phyloP scores from a whole-genome alignment of 805 yeast genomes.

The Teunomyces stri region DNA sequence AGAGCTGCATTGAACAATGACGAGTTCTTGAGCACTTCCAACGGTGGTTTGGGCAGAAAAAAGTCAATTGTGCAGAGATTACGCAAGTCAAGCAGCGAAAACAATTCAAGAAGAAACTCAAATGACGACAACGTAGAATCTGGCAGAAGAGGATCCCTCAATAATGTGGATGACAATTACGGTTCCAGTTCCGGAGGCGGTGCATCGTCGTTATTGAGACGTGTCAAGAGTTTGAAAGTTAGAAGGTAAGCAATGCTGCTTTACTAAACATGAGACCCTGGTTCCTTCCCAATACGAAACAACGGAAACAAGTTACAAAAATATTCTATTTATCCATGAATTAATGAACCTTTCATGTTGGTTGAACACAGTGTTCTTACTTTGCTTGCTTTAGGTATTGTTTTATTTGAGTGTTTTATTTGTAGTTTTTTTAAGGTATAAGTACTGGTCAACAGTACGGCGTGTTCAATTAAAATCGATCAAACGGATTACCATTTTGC shows the following conservation, averaged over 20 bases:
- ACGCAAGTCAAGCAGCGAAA: slow-evolving; percentile 39
- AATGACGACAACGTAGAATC: slow-evolving; percentile 17
- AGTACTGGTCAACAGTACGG: not conserved
- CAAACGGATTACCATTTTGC: not conserved
- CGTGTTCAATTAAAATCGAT: not conserved
- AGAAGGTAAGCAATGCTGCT: slow-evolving; percentile 23
- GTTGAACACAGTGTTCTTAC: not conserved
- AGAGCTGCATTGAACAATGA: slow-evolving; percentile 32
- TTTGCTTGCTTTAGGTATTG: not conserved
- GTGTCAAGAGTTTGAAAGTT: slow-evolving; percentile 91
- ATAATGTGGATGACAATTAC: slow-evolving; percentile 10
- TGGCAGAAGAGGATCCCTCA: slow-evolving; percentile 14
- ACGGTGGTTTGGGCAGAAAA: slow-evolving; percentile 66
- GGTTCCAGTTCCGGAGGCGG: slow-evolving; percentile 10
- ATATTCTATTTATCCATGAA: not conserved
- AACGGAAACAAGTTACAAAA: not conserved
- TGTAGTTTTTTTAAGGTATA: not conserved
- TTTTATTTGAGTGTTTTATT: not conserved
- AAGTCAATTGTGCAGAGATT: slow-evolving; percentile 77
- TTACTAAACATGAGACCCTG: not conserved
- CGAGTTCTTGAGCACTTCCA: slow-evolving; percentile 20
- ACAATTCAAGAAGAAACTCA: slow-evolving; percentile 30
- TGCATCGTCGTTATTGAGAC: slow-evolving; percentile 57
- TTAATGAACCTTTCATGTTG: not conserved
- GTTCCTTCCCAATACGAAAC: not conserved